Percentiles rank a stretch among this genome's conserved stretches.
phyloP scores from a whole-genome alignment of 192 early-diverging fungal genomes.

The Backusella tuberculispora region DNA sequence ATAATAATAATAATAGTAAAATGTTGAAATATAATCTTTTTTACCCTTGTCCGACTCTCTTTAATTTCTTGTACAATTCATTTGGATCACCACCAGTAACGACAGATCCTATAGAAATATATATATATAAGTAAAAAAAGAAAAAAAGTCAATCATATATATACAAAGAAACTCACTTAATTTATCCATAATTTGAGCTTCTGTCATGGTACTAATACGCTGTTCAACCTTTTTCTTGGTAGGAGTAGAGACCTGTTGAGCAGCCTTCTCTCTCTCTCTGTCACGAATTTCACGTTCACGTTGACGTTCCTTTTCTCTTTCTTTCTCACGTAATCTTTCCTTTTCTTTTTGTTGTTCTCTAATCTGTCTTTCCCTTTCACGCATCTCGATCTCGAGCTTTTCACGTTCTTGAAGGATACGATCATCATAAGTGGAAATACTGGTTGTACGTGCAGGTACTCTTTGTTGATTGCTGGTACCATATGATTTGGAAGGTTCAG shows the following conservation, averaged over 20 bases:
- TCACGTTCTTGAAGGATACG: conserved; percentile 26
- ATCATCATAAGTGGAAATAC: conserved; percentile 23
- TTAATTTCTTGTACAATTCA: conserved; percentile 87
- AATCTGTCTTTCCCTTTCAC: conserved; percentile 19
- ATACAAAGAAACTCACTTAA: conserved; percentile 54
- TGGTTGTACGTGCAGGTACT: conserved; percentile 20
- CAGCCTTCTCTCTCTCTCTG: conserved; percentile 32
- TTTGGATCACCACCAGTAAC: conserved; percentile 91
- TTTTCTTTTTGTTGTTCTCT: conserved; percentile 25
- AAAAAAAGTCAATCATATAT: neutral
- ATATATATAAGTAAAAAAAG: conserved; percentile 7
- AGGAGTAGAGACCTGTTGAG: conserved; percentile 47
- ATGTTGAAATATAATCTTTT: conserved; percentile 16
- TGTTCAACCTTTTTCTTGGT: conserved; percentile 71
- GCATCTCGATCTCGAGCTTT: conserved; percentile 24
- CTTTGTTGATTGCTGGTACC: neutral
- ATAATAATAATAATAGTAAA: conserved; percentile 7
- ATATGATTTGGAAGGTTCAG: conserved; percentile 20
- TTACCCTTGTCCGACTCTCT: conserved; percentile 96
- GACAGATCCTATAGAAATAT: conserved; percentile 64
- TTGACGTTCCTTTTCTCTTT: conserved; percentile 60
- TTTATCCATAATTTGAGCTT: conserved; percentile 94
- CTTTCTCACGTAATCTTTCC: conserved; percentile 62
- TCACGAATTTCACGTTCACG: conserved; percentile 32
- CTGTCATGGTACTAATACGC: conserved; percentile 88